Evolutionary conservation across 805 yeast genomes (phyloP).

Genomic region (Tetrapisispora nanseiensis): DNA sequence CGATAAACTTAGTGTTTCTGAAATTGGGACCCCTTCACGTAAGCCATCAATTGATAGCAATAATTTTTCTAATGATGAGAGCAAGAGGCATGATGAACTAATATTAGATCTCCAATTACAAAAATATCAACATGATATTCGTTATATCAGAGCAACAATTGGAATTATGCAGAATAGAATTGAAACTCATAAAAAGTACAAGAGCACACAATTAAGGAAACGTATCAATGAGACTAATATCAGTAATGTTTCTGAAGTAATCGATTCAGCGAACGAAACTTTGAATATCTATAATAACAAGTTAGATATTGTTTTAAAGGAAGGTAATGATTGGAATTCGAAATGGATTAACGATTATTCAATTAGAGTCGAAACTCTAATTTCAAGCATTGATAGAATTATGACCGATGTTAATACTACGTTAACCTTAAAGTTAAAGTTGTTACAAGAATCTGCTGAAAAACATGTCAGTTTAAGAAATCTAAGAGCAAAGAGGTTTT

Average conservation of each 20-base stretch:
- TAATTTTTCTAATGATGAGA: no score
- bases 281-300: constrained; percentile 17
- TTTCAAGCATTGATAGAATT: constrained; percentile 56
- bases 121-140: constrained; percentile 19
- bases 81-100: not conserved
- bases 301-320: constrained; percentile 19
- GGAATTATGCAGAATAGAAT: constrained; percentile 21
- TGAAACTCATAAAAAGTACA: constrained; percentile 14
- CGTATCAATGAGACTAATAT: constrained; percentile 11
- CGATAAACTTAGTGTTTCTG: not conserved
- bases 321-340: constrained; percentile 27
- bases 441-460: constrained; percentile 27
- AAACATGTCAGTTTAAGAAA: constrained; percentile 19
- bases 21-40: not conserved
- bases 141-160: constrained; percentile 19
- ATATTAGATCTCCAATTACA: constrained; percentile 18
- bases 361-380: constrained; percentile 46
- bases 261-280: constrained; percentile 11
- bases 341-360: constrained; percentile 33
- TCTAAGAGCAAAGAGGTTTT: constrained; percentile 17
- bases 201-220: constrained; percentile 12
- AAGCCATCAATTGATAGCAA: not conserved
- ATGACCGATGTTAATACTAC: constrained; percentile 69
- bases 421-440: constrained; percentile 45
- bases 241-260: constrained; percentile 12